Percentiles rank a stretch among this genome's conserved stretches.
Conservation (phyloP, 2,329 filamentous ascomycete genomes). For the Exophiala spinifera region DNA sequence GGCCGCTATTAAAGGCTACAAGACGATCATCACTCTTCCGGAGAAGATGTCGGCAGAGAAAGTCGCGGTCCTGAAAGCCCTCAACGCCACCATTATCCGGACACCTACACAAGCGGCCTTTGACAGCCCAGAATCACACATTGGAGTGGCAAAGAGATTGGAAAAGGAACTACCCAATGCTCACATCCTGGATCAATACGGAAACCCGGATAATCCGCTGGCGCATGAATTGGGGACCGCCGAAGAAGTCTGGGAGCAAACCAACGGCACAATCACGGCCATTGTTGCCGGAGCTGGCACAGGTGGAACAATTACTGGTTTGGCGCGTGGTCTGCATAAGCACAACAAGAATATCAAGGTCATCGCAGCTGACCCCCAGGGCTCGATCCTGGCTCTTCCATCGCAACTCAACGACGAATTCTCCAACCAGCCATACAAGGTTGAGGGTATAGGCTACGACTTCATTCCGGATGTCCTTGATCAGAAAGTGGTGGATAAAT, state of each 20-base stretch:
- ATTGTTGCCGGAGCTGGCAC: constrained; percentile 91
- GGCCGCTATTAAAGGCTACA: constrained; percentile 90
- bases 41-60: constrained; percentile 99
- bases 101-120: constrained; percentile 94
- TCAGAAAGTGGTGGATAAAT: constrained; percentile 75
- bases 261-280: constrained; percentile 73
- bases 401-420: constrained; percentile 73
- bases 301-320: constrained; percentile 88
- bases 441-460: constrained; percentile 98
- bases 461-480: constrained; percentile 94
- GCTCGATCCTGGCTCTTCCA: constrained; percentile 85
- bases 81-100: constrained; percentile 95
- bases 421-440: constrained; percentile 86
- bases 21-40: constrained; percentile 95
- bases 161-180: constrained; percentile 96
- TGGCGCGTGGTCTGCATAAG: constrained; percentile 80
- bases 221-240: constrained; percentile 94
- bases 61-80: constrained; percentile 86
- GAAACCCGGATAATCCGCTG: constrained; percentile 83
- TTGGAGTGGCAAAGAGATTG: constrained; percentile 84
- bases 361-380: constrained; percentile 86
- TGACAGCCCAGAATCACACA: constrained; percentile 93
- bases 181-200: constrained; percentile 95
- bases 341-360: constrained; percentile 83
- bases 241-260: constrained; percentile 94